Base-by-base conservation (phyloP, 2,329 filamentous ascomycete genomes). In the Ceratocystis albifundus region DNA sequence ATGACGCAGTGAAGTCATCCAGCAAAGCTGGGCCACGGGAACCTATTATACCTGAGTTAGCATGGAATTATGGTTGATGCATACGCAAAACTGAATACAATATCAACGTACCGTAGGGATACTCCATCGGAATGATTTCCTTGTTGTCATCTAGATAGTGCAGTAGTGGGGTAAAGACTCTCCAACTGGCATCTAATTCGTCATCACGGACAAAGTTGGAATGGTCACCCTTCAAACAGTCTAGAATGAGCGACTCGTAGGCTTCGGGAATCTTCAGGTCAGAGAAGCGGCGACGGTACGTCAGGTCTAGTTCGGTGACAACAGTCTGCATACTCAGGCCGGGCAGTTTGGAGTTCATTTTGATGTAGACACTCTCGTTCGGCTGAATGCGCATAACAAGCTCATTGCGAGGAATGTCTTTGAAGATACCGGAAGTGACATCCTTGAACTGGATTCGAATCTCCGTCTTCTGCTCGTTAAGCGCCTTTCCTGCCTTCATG, bases 271-370 rank as follows among this genome's bases (percentile, higher is more conserved):
- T 99, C 85, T 99, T 99, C 67, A 99, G 85, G 78, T 99, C 94
- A 20, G 94, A 97, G 86, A 99, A 99, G 71, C 95, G 89, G 77
- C 94, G 88, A 75, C 95, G 87, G 82, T 99, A 99, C 70, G 95
- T 99, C 71, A 99, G 85, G 75, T 99, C 94, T 68, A 99, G 88
- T 80, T 99, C 94, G 68, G 94, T 99, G 72, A 96, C 90, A 48
- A 97, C 94, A 12, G 94, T 99, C 82, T 99, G 94, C 92, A 97
- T 99, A 81, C 91, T 97, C 73, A 99, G 82, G 73, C 94, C 94
- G 22, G 94, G 95, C 68, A 99, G 83, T 83, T 99, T 99, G 36
- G 93, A 97, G 87, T 99, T 99, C 94, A 99, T 99, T 86, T 99
- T 99, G 78, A 97, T 96, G 80, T 99, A 99, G 71, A 99, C 92